A percentile compares a stretch with the other conserved stretches of the same genome.
Conservation (phyloP, 352 stramenopile species). For the Peronospora belbahrii region DNA sequence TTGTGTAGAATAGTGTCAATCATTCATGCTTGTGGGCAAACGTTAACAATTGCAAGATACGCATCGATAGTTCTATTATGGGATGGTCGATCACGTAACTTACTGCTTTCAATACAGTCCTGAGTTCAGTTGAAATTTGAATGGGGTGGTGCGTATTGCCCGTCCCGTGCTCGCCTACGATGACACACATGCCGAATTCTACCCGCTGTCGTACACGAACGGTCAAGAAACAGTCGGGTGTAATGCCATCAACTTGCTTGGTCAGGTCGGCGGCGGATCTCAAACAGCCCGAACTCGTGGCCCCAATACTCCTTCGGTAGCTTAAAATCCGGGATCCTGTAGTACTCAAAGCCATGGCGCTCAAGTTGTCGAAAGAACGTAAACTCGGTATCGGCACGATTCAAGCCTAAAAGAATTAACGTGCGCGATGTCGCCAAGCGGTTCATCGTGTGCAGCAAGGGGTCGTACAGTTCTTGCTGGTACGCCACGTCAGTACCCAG, state of each 20-base stretch:
- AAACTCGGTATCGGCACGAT: conserved; percentile 55
- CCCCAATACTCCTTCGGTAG: conserved; percentile 47
- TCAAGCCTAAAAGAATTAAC: conserved; percentile 66
- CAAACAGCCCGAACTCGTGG: conserved; percentile 77
- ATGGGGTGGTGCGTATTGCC: no score
- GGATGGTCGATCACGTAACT: no score
- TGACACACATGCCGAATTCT: no score
- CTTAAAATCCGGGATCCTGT: conserved; percentile 65
- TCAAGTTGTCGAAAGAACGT: conserved; percentile 67
- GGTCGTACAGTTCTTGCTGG: conserved; percentile 62
- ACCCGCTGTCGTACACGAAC: no score
- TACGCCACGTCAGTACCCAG: conserved; percentile 80
- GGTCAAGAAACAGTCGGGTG: neutral
- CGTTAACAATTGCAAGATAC: no score
- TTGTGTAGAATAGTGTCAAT: no score
- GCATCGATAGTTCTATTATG: no score
- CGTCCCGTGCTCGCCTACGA: no score
- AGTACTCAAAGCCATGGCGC: conserved; percentile 68
- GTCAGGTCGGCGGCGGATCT: conserved; percentile 37
- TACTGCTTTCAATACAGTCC: no score
- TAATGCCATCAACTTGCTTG: neutral
- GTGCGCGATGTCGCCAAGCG: conserved; percentile 33
- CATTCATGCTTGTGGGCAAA: no score
- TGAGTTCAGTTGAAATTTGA: no score
- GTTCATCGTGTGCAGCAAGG: conserved; percentile 55